phyloP scores from a whole-genome alignment of 176 grass and related monocot species.

The Lolium multiflorum region DNA sequence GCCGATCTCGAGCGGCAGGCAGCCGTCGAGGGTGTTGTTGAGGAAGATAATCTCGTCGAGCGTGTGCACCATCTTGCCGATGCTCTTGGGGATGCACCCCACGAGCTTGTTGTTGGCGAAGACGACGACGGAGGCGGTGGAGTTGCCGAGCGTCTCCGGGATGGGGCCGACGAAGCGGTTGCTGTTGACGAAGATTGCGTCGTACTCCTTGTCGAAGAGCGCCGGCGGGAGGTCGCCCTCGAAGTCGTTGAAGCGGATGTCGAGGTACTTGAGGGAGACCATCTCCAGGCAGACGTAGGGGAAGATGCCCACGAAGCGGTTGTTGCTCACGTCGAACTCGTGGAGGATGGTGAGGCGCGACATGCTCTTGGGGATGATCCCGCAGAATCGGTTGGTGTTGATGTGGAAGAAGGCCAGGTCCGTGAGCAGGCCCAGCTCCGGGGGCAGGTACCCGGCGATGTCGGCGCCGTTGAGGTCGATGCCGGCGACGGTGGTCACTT shows the following conservation, averaged over 20 bases:
- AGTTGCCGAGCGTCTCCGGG: constrained; percentile 44
- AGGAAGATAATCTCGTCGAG: constrained; percentile 49
- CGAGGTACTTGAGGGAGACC: constrained; percentile 47
- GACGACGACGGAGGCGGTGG: constrained; percentile 47
- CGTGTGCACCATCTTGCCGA: constrained; percentile 36
- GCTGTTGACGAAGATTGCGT: constrained; percentile 56
- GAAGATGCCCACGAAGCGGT: constrained; percentile 49
- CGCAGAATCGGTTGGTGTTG: constrained; percentile 57
- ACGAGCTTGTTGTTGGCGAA: constrained; percentile 53
- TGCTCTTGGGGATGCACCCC: constrained; percentile 43
- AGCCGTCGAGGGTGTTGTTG: constrained; percentile 54
- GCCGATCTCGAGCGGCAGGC: constrained; percentile 45
- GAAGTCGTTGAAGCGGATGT: constrained; percentile 70
- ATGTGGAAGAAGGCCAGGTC: constrained; percentile 59
- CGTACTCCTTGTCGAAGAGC: constrained; percentile 45
- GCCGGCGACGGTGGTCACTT: constrained; percentile 3
- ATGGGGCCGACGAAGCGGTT: constrained; percentile 47
- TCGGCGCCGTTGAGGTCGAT: constrained; percentile 52
- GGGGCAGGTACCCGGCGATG: constrained; percentile 46
- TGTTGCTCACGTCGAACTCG: constrained; percentile 61
- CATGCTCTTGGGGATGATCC: constrained; percentile 49
- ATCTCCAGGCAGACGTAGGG: constrained; percentile 1
- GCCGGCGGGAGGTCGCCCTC: constrained; percentile 54
- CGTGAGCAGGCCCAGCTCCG: constrained; percentile 40
- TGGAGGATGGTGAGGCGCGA: background rate